Conservation (phyloP, 2,329 filamentous ascomycete species). For the Aspergillus hortae region DNA sequence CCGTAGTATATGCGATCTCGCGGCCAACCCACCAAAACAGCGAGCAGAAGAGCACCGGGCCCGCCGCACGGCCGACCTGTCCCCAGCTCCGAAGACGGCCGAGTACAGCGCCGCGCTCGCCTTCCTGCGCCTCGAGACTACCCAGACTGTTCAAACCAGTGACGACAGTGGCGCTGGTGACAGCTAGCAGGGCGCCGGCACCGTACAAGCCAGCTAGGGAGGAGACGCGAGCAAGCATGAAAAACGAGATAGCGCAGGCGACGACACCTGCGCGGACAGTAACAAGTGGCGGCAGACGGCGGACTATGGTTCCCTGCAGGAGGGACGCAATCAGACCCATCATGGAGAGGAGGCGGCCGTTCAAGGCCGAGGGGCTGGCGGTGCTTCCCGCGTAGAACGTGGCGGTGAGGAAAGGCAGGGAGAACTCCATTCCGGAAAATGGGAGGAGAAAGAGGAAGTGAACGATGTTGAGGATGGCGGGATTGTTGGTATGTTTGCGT, state of each 20-base stretch:
- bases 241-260: slow-evolving; percentile 74
- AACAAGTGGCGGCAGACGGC: slow-evolving; percentile 74
- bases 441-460: slow-evolving; percentile 93
- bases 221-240: slow-evolving; percentile 68
- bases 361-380: slow-evolving; percentile 61
- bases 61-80: slow-evolving; percentile 81
- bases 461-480: slow-evolving; percentile 73
- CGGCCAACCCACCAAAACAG: slow-evolving; percentile 98
- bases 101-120: slow-evolving; percentile 80
- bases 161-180: slow-evolving; percentile 92
- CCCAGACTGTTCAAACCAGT: slow-evolving; percentile 88
- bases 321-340: slow-evolving; percentile 87
- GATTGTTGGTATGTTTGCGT: slow-evolving; percentile 70
- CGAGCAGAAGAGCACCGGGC: slow-evolving; percentile 86
- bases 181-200: slow-evolving; percentile 77
- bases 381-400: slow-evolving; percentile 75
- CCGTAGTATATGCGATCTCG: slow-evolving; percentile 77
- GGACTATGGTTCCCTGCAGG: slow-evolving; percentile 89
- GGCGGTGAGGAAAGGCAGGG: slow-evolving; percentile 94
- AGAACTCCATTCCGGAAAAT: slow-evolving; percentile 98
- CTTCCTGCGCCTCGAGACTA: slow-evolving; percentile 78
- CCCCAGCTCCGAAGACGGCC: slow-evolving; percentile 78
- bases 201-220: slow-evolving; percentile 70
- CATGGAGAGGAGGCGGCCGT: slow-evolving; percentile 82
- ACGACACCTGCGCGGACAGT: slow-evolving; percentile 77